Percentiles rank a stretch among this genome's conserved stretches.
phyloP scores from a whole-genome alignment of 2,329 filamentous ascomycete species.

The Calonectria pseudoturangicola region DNA sequence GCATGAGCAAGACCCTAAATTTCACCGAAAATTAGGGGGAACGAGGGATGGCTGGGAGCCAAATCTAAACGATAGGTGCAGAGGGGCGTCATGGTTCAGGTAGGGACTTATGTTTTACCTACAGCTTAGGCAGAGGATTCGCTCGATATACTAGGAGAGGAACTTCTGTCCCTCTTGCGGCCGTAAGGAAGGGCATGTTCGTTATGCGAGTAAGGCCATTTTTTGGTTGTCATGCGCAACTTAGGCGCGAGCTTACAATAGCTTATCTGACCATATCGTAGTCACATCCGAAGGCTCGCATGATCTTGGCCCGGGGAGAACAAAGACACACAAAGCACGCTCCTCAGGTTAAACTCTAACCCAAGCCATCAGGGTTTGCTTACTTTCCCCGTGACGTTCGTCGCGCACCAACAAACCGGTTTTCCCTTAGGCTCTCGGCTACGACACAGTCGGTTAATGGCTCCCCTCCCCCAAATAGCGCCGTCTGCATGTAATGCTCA shows the following conservation, averaged over 20 bases:
- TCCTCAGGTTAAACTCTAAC: constrained; percentile 1
- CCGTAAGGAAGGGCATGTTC: background rate
- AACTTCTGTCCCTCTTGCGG: background rate
- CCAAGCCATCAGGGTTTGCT: constrained; percentile 5
- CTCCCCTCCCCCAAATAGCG: background rate
- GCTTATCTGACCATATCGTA: constrained; percentile 20
- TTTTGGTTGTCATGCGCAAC: constrained; percentile 2
- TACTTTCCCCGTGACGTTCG: constrained; percentile 17
- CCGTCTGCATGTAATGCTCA: background rate
- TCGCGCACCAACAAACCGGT: constrained; percentile 12
- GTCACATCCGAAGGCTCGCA: constrained; percentile 16
- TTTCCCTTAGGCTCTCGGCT: constrained; percentile 10
- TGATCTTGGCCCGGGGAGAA: background rate
- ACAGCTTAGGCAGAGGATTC: constrained; percentile 16
- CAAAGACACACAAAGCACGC: background rate
- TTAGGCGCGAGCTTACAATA: constrained; percentile 18
- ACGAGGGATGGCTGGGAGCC: background rate
- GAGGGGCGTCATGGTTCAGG: constrained; percentile 33
- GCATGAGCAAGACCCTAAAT: constrained; percentile 3
- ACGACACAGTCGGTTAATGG: constrained; percentile 7
- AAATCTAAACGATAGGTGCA: background rate
- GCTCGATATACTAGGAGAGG: background rate
- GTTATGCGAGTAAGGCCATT: constrained; percentile 16
- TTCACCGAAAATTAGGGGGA: background rate
- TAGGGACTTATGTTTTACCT: constrained; percentile 4